These are phyloP conservation scores for Seiridium unicorne DNA, from an alignment of 2,329 filamentous ascomycete species.

Conservation along the genomic window DNA sequence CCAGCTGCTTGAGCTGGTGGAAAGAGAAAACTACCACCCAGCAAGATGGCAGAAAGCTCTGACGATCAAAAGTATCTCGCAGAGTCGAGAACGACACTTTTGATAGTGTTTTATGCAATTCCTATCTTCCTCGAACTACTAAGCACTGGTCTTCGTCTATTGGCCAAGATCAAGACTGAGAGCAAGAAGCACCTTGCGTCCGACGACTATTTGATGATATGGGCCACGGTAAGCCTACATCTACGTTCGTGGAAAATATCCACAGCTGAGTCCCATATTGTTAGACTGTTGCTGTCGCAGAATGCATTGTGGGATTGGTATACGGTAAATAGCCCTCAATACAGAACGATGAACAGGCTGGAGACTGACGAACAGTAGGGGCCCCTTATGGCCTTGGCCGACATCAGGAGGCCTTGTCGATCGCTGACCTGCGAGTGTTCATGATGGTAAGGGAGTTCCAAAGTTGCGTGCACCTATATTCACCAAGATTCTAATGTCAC, in stretches of 20 bases:
- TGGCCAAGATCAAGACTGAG: conserved; percentile 16
- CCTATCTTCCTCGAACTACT: conserved; percentile 23
- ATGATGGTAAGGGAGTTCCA: conserved; percentile 15
- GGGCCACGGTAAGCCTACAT: conserved; percentile 21
- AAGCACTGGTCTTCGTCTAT: conserved; percentile 19
- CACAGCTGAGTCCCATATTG: background rate
- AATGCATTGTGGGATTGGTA: background rate
- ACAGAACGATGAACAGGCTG: background rate
- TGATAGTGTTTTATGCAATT: conserved; percentile 19
- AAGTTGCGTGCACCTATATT: too few relatives aligned
- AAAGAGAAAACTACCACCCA: background rate
- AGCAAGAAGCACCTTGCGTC: conserved; percentile 15
- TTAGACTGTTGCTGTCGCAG: background rate
- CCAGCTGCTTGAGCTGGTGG: too few relatives aligned
- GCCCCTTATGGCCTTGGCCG: conserved; percentile 21
- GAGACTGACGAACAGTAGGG: conserved; percentile 16
- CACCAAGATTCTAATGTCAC: conserved; percentile 1
- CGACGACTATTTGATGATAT: conserved; percentile 25
- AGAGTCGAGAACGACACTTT: conserved; percentile 15
- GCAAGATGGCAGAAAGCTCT: background rate
- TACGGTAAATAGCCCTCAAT: background rate
- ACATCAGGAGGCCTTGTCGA: conserved; percentile 18
- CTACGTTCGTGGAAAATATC: background rate
- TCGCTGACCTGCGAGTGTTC: conserved; percentile 14
- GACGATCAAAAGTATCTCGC: conserved; percentile 17